These are phyloP conservation scores for Austroboletus olivaceoglutinosus DNA, from an alignment of 1,284 basidiomycete species.

Conservation along the genomic window DNA sequence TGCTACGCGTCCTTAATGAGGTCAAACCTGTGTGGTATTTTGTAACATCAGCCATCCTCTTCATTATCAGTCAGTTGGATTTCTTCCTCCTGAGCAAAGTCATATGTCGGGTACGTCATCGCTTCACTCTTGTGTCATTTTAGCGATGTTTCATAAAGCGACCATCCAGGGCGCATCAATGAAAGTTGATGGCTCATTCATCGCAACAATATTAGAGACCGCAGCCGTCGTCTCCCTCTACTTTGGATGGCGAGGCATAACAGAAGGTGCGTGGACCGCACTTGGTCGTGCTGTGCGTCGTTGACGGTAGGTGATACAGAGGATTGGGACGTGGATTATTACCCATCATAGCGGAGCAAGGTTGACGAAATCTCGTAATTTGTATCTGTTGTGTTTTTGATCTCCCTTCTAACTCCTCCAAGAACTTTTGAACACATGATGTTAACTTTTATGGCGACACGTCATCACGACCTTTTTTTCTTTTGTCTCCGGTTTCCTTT, in stretches of 20 bases:
- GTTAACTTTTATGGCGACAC: constrained; percentile 6
- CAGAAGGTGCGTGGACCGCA: constrained; percentile 60
- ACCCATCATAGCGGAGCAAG: constrained; percentile 19
- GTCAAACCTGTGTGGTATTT: constrained; percentile 70
- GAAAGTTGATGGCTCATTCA: constrained; percentile 78
- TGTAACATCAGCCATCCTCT: constrained; percentile 61
- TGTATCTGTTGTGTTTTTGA: constrained; percentile 15
- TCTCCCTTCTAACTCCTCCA: background rate
- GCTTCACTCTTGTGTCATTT: background rate
- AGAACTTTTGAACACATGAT: constrained; percentile 4
- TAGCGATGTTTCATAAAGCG: constrained; percentile 7
- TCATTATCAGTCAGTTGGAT: constrained; percentile 72
- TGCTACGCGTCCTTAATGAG: constrained; percentile 69
- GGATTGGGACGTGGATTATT: constrained; percentile 34
- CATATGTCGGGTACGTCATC: constrained; percentile 64
- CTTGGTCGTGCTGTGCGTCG: background rate
- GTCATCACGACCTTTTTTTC: background rate
- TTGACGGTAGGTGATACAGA: constrained; percentile 17
- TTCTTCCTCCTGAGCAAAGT: constrained; percentile 76
- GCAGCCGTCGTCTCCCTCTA: constrained; percentile 68
- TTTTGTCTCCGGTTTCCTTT: background rate
- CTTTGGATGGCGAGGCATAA: constrained; percentile 79
- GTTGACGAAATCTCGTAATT: background rate
- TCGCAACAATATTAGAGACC: constrained; percentile 76
- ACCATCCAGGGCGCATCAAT: constrained; percentile 50